Percentiles rank a stretch among this genome's conserved stretches.
Evolutionary conservation across 768 basidiomycete genomes (phyloP).

Genomic region (Royoungia palumana): DNA sequence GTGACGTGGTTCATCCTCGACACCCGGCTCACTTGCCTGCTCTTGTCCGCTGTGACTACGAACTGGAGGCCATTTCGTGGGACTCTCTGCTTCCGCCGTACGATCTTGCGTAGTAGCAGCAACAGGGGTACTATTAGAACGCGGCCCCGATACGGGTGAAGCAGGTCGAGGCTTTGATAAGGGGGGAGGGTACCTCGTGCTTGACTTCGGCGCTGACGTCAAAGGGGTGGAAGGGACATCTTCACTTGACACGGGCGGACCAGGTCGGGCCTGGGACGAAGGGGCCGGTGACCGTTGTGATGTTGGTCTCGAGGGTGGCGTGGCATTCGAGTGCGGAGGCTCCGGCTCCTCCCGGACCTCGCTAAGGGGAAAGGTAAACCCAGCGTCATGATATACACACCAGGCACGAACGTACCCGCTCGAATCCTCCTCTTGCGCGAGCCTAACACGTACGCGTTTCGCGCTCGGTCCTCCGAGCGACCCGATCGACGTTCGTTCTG

Average conservation of each 20-base stretch:
- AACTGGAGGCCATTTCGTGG: conserved; percentile 12
- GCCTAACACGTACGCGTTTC: conserved; percentile 15
- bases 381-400: neutral
- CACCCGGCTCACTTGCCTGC: neutral
- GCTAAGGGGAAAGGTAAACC: neutral
- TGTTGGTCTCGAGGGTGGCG: neutral
- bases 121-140: neutral
- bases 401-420: conserved; percentile 4
- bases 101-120: neutral
- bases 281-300: neutral
- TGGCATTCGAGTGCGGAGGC: neutral
- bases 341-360: neutral
- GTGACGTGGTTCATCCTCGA: conserved; percentile 4
- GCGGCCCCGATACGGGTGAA: neutral
- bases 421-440: neutral
- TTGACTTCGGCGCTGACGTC: too few relatives aligned
- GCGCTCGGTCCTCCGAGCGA: neutral
- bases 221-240: too few relatives aligned
- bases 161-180: neutral
- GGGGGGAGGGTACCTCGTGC: neutral
- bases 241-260: neutral
- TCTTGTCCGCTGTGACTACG: conserved; percentile 6
- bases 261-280: too few relatives aligned
- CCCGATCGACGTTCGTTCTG: neutral
- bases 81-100: conserved; percentile 2